Evolutionary conservation across 2,329 filamentous ascomycete genomes (phyloP).

Genomic region (Aspergillus unguis): DNA sequence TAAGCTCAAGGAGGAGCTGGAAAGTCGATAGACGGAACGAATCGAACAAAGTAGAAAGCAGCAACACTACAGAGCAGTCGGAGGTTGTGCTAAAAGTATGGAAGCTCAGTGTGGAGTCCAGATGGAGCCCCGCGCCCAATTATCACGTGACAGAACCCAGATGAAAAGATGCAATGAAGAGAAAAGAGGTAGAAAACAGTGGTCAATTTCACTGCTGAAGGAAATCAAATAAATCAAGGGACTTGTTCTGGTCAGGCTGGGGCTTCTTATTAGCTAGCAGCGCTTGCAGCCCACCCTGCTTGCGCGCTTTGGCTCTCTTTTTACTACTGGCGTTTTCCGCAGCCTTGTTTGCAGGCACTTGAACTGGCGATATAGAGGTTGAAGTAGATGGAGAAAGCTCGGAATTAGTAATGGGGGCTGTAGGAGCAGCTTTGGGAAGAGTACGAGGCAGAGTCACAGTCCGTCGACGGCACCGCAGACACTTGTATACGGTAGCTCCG

Average conservation of each 20-base stretch:
- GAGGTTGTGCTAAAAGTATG: constrained; percentile 28
- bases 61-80: background rate
- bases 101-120: constrained; percentile 6
- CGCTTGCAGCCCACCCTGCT: constrained; percentile 53
- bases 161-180: background rate
- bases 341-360: constrained; percentile 20
- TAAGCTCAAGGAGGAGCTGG: background rate
- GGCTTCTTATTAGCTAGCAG: constrained; percentile 46
- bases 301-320: constrained; percentile 54
- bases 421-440: constrained; percentile 13
- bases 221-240: constrained; percentile 54
- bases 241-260: constrained; percentile 27
- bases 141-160: no score
- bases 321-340: constrained; percentile 50
- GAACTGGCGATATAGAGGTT: constrained; percentile 10
- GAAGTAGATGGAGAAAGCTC: constrained; percentile 11
- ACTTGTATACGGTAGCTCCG: constrained; percentile 35
- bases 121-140: constrained; percentile 35
- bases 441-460: constrained; percentile 23
- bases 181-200: background rate
- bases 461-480: constrained; percentile 35
- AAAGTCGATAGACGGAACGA: background rate
- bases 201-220: constrained; percentile 41
- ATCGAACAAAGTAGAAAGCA: background rate
- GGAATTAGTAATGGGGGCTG: constrained; percentile 7